Evolutionary conservation across 768 basidiomycete genomes (phyloP), one percentile per base, ranked within the genome.

Genomic region (Leccinellum albellum): DNA sequence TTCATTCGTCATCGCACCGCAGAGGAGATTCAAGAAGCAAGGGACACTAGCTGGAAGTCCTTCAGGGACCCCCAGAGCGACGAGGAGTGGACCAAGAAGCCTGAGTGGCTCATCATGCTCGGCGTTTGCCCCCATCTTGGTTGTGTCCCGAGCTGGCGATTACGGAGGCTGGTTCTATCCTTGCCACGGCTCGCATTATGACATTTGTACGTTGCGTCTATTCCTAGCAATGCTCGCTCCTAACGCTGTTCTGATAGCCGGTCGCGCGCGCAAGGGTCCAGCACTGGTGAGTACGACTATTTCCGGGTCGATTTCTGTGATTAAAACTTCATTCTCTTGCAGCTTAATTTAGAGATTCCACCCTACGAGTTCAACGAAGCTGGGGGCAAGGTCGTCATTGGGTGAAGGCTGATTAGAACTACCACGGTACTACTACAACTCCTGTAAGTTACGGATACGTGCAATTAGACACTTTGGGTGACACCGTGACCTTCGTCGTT

Each of bases 141-240:
- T 73, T 98, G 96, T 77, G 96, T 99, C 47, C 96, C 96, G 59
- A 97, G 86, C 93, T 61, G 94, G 94, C 73, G 96, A 98, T 75
- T 98, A 80, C 71, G 96, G 95, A 77, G 96, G 96, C 75, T 99
- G 96, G 95, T 93, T 96, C 87, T 96, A 94, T 81, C 94, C 95
- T 52, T 98, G 96, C 80, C 96, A 98, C 74, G 97, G 96, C 70
- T 98, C 96, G 53, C 96, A 99, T 71, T 95, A 94, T 69, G 94
- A 98, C 75, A 97, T 97, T 58, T 96, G 89, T 91, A 66, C 59
- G 89, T 75, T 45, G 21, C 6, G 13, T 46, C 10, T 20, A n/a
- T n/a, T 20, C 17, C 26, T 13, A 24, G 9, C 21, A 2, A 29
- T 60, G 14, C 47, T 54, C 40, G 51, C 12, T 61, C 45, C 45